phyloP scores from a whole-genome alignment of 1,284 basidiomycete species.

The Leccinum angustisporum region DNA sequence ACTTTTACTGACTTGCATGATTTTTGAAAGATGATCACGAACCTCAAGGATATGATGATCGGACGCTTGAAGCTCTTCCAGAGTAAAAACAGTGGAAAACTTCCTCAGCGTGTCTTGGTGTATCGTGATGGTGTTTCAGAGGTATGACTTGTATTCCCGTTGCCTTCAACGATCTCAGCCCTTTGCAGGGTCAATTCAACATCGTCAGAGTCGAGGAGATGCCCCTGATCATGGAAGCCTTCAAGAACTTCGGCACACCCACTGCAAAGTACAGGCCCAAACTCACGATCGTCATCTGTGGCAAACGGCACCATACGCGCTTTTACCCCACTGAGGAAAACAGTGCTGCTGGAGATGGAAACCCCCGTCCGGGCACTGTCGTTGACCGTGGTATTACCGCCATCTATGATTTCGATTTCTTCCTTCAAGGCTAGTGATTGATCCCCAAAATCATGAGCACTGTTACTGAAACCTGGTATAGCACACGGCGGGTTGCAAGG shows the following conservation, averaged over 20 bases:
- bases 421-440: slow-evolving; percentile 53
- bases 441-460: not conserved
- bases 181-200: slow-evolving; percentile 64
- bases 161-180: slow-evolving; percentile 6
- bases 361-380: slow-evolving; percentile 73
- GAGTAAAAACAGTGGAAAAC: slow-evolving; percentile 39
- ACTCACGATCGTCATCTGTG: slow-evolving; percentile 75
- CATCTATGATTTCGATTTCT: slow-evolving; percentile 80
- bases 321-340: slow-evolving; percentile 71
- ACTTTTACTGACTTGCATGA: slow-evolving; percentile 25
- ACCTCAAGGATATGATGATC: slow-evolving; percentile 66
- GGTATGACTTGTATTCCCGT: slow-evolving; percentile 35
- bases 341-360: slow-evolving; percentile 63
- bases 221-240: slow-evolving; percentile 62
- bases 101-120: slow-evolving; percentile 67
- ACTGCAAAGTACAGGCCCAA: slow-evolving; percentile 58
- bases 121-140: slow-evolving; percentile 81
- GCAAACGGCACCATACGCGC: slow-evolving; percentile 82
- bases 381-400: slow-evolving; percentile 73
- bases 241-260: slow-evolving; percentile 49
- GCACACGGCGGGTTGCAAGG: slow-evolving; percentile 67
- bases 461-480: slow-evolving; percentile 20
- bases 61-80: slow-evolving; percentile 60
- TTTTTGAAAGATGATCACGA: slow-evolving; percentile 62
- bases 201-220: slow-evolving; percentile 66